phyloP scores from a whole-genome alignment of 2,329 filamentous ascomycete genomes.

The Aspergillus ustus region DNA sequence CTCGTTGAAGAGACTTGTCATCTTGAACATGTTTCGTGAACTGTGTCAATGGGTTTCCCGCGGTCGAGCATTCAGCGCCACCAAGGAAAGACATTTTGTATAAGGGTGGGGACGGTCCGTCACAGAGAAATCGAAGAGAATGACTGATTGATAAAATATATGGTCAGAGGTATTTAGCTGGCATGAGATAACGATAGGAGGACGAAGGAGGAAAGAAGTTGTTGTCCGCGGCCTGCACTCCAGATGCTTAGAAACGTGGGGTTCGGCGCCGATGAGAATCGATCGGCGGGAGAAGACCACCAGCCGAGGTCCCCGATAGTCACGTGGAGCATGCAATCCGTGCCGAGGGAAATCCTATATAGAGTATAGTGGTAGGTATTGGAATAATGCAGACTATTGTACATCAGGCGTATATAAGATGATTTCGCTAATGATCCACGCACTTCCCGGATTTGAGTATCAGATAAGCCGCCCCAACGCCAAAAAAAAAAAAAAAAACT shows the following conservation, averaged over 20 bases:
- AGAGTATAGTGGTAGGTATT: no score
- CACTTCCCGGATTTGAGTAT: neutral
- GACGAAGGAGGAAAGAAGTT: conserved; percentile 10
- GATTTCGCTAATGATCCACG: conserved; percentile 1
- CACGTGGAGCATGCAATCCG: conserved; percentile 23
- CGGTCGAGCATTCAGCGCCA: conserved; percentile 95
- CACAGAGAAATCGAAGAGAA: neutral
- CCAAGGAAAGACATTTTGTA: conserved; percentile 87
- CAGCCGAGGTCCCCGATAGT: conserved; percentile 30
- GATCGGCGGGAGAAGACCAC: conserved; percentile 23
- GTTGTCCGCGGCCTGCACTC: conserved; percentile 15
- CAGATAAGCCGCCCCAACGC: neutral
- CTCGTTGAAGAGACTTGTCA: conserved; percentile 92
- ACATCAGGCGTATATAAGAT: conserved; percentile 4
- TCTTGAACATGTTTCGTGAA: conserved; percentile 97
- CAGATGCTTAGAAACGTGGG: conserved; percentile 28
- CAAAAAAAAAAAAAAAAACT: neutral
- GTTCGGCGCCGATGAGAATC: conserved; percentile 27
- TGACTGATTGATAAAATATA: neutral
- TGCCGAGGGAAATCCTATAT: neutral
- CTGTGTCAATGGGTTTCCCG: conserved; percentile 93
- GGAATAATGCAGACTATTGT: neutral
- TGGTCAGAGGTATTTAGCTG: conserved; percentile 12
- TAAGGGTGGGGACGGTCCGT: neutral
- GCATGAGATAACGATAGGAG: conserved; percentile 7